phyloP scores from a whole-genome alignment of 208 protist species.

The Wallacemonas sp. region DNA sequence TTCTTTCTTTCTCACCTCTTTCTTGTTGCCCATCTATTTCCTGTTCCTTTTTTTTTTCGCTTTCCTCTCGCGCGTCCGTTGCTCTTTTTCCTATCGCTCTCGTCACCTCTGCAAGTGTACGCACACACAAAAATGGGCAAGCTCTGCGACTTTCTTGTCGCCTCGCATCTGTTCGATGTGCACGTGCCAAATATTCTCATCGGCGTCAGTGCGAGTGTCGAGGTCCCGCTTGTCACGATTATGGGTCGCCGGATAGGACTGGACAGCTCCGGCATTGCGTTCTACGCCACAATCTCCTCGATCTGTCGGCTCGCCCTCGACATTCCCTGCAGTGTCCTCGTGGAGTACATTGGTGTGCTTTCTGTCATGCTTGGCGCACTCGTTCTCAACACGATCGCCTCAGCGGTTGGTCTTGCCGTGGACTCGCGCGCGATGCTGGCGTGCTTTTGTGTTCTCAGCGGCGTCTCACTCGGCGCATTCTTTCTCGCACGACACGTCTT shows the following conservation, averaged over 20 bases:
- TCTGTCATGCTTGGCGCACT: constrained; percentile 58
- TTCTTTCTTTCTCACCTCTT: background rate
- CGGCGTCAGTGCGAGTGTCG: constrained; percentile 65
- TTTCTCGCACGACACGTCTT: constrained; percentile 86
- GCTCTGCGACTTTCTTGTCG: constrained; percentile 28
- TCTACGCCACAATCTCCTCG: constrained; percentile 53
- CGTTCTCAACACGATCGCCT: constrained; percentile 39
- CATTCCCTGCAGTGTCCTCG: constrained; percentile 64
- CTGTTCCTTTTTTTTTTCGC: background rate
- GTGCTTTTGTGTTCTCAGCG: constrained; percentile 62
- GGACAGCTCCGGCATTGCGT: constrained; percentile 46
- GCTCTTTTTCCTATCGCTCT: background rate
- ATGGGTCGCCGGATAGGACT: constrained; percentile 59
- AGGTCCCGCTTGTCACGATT: constrained; percentile 73
- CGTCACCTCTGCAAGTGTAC: too few relatives aligned
- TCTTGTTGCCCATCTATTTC: background rate
- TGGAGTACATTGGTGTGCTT: constrained; percentile 69
- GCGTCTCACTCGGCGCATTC: constrained; percentile 68
- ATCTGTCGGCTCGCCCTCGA: constrained; percentile 59
- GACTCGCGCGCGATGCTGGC: constrained; percentile 23
- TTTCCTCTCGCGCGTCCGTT: background rate
- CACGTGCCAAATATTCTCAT: constrained; percentile 82
- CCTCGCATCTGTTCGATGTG: constrained; percentile 65
- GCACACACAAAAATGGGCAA: background rate
- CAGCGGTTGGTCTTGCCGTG: constrained; percentile 34